Conservation (phyloP, 1,284 basidiomycete genomes). For the Erythrobasidium hasegawianum region DNA sequence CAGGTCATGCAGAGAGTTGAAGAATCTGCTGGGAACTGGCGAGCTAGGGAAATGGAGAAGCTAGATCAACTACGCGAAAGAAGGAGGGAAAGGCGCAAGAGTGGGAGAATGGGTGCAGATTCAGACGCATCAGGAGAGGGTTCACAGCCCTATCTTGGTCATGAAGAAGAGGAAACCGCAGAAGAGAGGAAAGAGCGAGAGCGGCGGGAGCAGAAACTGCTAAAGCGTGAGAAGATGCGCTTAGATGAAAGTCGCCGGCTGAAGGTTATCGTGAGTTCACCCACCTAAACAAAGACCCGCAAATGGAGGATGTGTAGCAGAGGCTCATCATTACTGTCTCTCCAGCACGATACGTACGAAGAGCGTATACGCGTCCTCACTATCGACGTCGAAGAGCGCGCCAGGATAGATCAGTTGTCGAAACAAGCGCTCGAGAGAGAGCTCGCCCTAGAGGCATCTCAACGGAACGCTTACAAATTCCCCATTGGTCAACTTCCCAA, state of each 20-base stretch:
- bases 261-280: slow-evolving; percentile 48
- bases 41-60: slow-evolving; percentile 19
- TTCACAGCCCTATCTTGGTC: background rate
- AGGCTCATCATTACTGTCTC: background rate
- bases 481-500: too few species aligned
- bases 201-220: slow-evolving; percentile 35
- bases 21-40: slow-evolving; percentile 37
- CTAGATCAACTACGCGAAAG: background rate
- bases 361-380: slow-evolving; percentile 49
- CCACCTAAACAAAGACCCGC: too few species aligned
- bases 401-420: slow-evolving; percentile 15
- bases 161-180: slow-evolving; percentile 12
- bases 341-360: slow-evolving; percentile 50
- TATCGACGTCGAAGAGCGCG: slow-evolving; percentile 3
- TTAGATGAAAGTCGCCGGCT: slow-evolving; percentile 49
- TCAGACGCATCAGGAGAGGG: background rate
- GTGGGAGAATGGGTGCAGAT: slow-evolving; percentile 10
- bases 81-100: slow-evolving; percentile 34
- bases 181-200: slow-evolving; percentile 36
- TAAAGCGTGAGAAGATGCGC: slow-evolving; percentile 44
- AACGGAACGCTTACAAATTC: too few species aligned
- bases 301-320: too few species aligned
- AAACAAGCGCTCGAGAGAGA: slow-evolving; percentile 9
- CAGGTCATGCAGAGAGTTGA: slow-evolving; percentile 51
- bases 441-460: slow-evolving; percentile 7